Base-by-base conservation (phyloP, 331 rosid genomes). In the Dryas integrifolia region DNA sequence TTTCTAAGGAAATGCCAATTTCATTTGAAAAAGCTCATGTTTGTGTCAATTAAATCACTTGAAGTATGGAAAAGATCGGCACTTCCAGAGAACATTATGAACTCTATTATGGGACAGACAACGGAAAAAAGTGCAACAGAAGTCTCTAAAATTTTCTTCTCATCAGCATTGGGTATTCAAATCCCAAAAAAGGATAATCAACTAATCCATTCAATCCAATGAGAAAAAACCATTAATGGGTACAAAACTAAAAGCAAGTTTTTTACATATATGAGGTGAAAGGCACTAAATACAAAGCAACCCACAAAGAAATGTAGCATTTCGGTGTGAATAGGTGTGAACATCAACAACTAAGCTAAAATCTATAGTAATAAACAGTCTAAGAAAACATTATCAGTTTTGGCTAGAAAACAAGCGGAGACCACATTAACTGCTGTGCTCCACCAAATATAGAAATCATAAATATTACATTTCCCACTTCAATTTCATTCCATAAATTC, bases 401-500 rank as follows among this genome's bases (percentile, higher is more conserved):
- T 18, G 57, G 47, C 35, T 35, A 35, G 24, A 35, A 35, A 50
- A 38, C 48, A 50, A 49, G 14, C 72, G 30, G 26, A 67, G 9
- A 26, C 7, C 35, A 30, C 2, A 30, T 47, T 24, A 11, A 38
- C 35, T 50, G 72, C 44, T 7, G 9, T 50, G 72, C 44, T 7
- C 5, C 57, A 13, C 43, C 14, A 46, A 24, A 66, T 24, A 66
- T 7, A 66, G 8, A 65, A 65, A 14, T n/a, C 51, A 9, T 0
- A 4, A 9, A 41, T 41, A 41, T 18, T 16, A 10, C 16, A 5
- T 38, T 11, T 68, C 60, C 57, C 4, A 50, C 57, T 3, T 11
- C 16, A 52, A 39, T 62, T 62, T 39, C 49, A 56, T 43, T 52
- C 51, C 73, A 69, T 21, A 52, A 51, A 52, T n/a, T 40, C 8